Conservation (phyloP, 345 rosid species). For the Firmiana major region DNA sequence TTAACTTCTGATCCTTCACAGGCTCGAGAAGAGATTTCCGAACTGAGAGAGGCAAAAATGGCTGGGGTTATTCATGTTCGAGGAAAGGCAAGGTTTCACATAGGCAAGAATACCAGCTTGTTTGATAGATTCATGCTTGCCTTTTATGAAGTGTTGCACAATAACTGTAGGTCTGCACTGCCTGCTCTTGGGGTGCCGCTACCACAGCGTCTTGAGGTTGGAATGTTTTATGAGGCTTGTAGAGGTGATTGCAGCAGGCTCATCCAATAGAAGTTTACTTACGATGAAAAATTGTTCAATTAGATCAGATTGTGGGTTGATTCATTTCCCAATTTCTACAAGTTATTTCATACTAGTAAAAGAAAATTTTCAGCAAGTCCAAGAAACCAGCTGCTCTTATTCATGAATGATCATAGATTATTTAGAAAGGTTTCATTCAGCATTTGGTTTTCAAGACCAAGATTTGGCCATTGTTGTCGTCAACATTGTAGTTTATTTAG, state of each 20-base stretch:
- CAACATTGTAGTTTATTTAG: too few relatives aligned
- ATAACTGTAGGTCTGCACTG: constrained; percentile 58
- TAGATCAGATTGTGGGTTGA: background rate
- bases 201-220: constrained; percentile 51
- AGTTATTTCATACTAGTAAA: background rate
- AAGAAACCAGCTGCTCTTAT: too few relatives aligned
- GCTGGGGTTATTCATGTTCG: constrained; percentile 50
- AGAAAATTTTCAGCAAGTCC: too few relatives aligned
- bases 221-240: constrained; percentile 65
- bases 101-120: constrained; percentile 38
- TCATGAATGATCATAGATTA: too few relatives aligned
- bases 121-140: constrained; percentile 51
- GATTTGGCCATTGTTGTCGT: too few relatives aligned
- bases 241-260: background rate
- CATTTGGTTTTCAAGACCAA: too few relatives aligned
- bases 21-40: constrained; percentile 32
- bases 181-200: constrained; percentile 54
- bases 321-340: background rate
- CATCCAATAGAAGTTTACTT: background rate
- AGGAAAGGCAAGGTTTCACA: constrained; percentile 58
- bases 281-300: too few relatives aligned
- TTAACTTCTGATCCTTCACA: constrained; percentile 14
- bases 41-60: constrained; percentile 35
- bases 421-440: too few relatives aligned
- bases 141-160: constrained; percentile 57